Evolutionary conservation across 495 filamentous ascomycete species (phyloP).

Genomic region (Neurospora terricola): DNA sequence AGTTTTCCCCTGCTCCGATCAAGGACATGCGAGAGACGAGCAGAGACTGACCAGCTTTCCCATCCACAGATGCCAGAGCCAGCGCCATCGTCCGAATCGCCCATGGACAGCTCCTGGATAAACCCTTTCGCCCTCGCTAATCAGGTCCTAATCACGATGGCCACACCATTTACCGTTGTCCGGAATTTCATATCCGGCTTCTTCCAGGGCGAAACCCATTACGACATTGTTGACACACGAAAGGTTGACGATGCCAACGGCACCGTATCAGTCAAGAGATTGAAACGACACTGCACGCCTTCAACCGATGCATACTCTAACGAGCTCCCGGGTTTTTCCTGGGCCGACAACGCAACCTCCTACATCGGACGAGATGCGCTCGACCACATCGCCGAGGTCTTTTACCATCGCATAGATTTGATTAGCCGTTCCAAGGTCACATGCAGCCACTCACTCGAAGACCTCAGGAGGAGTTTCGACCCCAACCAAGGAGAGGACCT

Average conservation of each 20-base stretch:
- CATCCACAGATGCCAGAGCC: not conserved
- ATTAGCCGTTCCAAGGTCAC: conserved; percentile 1
- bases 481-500: conserved; percentile 1
- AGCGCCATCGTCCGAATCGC: not conserved
- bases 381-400: not conserved
- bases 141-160: not conserved
- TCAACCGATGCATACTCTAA: not conserved
- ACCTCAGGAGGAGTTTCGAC: conserved; percentile 1
- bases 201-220: not conserved
- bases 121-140: not conserved
- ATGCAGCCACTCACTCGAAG: conserved; percentile 3
- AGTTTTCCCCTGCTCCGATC: not conserved
- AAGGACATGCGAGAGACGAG: conserved; percentile 10
- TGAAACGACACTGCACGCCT: conserved; percentile 14
- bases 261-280: conserved; percentile 16
- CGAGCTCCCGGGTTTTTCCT: conserved; percentile 4
- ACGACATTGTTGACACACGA: conserved; percentile 13
- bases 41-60: conserved; percentile 3
- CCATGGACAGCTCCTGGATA: not conserved
- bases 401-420: not conserved
- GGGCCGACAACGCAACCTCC: conserved; percentile 7
- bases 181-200: not conserved
- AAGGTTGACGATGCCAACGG: not conserved
- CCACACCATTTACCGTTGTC: not conserved
- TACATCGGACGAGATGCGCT: conserved; percentile 11